Conservation (phyloP, 2,329 filamentous ascomycete genomes). For the Ceratocystis papillata region DNA sequence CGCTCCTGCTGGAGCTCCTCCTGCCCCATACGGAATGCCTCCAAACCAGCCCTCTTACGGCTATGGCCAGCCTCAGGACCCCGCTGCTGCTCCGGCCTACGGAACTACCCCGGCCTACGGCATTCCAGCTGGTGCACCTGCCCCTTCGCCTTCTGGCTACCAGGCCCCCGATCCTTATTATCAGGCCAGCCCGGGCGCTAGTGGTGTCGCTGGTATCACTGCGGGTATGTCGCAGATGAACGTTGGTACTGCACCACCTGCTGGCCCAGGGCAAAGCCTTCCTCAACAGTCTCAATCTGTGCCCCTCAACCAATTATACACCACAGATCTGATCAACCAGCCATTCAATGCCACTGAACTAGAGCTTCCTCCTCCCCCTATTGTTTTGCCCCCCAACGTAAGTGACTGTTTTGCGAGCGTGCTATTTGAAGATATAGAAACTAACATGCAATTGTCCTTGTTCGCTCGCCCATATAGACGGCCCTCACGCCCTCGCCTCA, state of each 20-base stretch:
- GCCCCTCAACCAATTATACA: slow-evolving; percentile 73
- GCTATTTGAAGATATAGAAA: not conserved
- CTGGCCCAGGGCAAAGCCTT: slow-evolving; percentile 42
- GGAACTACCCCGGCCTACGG: slow-evolving; percentile 36
- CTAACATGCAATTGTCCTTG: not conserved
- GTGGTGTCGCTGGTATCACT: slow-evolving; percentile 60
- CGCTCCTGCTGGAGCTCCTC: slow-evolving; percentile 34
- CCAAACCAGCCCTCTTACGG: slow-evolving; percentile 45
- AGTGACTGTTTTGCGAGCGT: slow-evolving; percentile 33
- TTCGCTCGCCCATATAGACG: slow-evolving; percentile 41
- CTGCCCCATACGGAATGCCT: slow-evolving; percentile 43
- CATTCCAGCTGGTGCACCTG: slow-evolving; percentile 28
- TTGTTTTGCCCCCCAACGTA: slow-evolving; percentile 85
- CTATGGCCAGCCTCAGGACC: slow-evolving; percentile 44
- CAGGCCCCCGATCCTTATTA: slow-evolving; percentile 59
- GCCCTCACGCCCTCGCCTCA: slow-evolving; percentile 84
- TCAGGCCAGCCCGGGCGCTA: slow-evolving; percentile 32
- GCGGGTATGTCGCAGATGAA: slow-evolving; percentile 80
- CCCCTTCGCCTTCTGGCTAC: slow-evolving; percentile 47
- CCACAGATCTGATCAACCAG: slow-evolving; percentile 81
- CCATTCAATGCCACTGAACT: slow-evolving; percentile 91
- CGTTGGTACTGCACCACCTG: slow-evolving; percentile 41
- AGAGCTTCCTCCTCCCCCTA: slow-evolving; percentile 80
- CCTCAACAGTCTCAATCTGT: slow-evolving; percentile 36
- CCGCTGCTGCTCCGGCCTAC: slow-evolving; percentile 34